phyloP scores from a whole-genome alignment of 2,329 filamentous ascomycete genomes.

The Aspergillus alliaceus region DNA sequence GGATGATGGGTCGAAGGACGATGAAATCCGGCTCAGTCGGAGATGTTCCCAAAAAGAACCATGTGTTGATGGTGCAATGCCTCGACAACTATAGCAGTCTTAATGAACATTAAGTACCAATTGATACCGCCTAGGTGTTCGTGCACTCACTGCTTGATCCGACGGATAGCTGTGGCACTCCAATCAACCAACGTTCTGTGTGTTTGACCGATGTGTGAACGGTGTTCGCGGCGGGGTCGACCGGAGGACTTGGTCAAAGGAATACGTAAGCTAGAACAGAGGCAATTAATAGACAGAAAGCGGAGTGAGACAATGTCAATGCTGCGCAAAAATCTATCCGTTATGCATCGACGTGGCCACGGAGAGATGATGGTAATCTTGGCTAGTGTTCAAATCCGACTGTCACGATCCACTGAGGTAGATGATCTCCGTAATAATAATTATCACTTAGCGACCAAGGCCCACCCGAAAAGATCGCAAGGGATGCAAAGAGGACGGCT shows the following conservation, averaged over 20 bases:
- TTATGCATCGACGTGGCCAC: slow-evolving; percentile 12
- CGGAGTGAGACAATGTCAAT: slow-evolving; percentile 12
- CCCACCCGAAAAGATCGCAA: slow-evolving; percentile 20
- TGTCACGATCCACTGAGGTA: slow-evolving; percentile 15
- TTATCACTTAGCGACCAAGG: slow-evolving; percentile 16
- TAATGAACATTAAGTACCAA: not conserved
- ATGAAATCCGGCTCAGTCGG: slow-evolving; percentile 19
- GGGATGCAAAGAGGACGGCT: slow-evolving; percentile 21
- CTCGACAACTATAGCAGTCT: not conserved
- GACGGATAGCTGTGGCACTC: slow-evolving; percentile 1
- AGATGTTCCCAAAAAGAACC: slow-evolving; percentile 21
- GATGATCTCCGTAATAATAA: slow-evolving; percentile 16
- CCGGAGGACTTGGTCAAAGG: slow-evolving; percentile 11
- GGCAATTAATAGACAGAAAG: slow-evolving; percentile 5
- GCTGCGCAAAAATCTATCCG: slow-evolving; percentile 7
- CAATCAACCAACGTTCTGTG: slow-evolving; percentile 7
- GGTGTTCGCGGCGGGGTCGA: slow-evolving; percentile 19
- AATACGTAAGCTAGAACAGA: slow-evolving; percentile 22
- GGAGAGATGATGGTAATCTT: slow-evolving; percentile 7
- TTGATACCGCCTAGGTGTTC: not conserved
- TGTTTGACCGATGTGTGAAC: slow-evolving; percentile 9
- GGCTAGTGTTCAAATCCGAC: slow-evolving; percentile 13
- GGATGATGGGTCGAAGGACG: slow-evolving; percentile 4
- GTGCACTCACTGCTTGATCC: not conserved
- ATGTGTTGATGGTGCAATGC: slow-evolving; percentile 18